These are phyloP conservation scores for Scopulariopsis brevicaulis DNA, from an alignment of 2,329 filamentous ascomycete species.

Conservation along the genomic window DNA sequence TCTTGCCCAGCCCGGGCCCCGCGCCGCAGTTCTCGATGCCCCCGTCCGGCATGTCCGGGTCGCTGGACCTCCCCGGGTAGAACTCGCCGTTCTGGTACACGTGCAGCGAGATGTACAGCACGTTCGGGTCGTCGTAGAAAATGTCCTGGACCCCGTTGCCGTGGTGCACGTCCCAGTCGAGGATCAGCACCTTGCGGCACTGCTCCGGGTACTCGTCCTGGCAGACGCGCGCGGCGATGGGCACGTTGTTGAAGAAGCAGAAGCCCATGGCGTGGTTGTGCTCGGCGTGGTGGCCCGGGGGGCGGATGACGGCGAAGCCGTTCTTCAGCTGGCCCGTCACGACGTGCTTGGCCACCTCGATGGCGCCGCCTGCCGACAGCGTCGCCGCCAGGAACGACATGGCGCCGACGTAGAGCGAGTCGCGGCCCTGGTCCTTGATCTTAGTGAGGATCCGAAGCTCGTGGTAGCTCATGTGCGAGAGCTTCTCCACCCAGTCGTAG, in stretches of 20 bases:
- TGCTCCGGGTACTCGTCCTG: conserved; percentile 67
- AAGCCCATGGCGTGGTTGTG: conserved; percentile 81
- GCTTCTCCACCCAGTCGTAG: conserved; percentile 61
- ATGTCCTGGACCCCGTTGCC: conserved; percentile 95
- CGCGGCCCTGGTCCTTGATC: conserved; percentile 49
- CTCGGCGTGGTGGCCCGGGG: conserved; percentile 92
- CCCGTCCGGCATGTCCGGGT: conserved; percentile 46
- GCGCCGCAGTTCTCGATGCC: conserved; percentile 48
- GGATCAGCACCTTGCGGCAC: conserved; percentile 81
- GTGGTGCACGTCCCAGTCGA: conserved; percentile 80
- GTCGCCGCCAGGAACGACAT: conserved; percentile 72
- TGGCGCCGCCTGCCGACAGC: conserved; percentile 82
- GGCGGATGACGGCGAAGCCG: conserved; percentile 87
- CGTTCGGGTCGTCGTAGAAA: conserved; percentile 88
- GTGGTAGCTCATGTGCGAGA: conserved; percentile 41
- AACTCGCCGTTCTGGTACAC: conserved; percentile 77
- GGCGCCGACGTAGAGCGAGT: conserved; percentile 74
- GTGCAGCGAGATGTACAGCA: conserved; percentile 91
- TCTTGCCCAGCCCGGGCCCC: conserved; percentile 44
- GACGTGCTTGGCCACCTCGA: conserved; percentile 92
- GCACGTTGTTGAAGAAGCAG: conserved; percentile 96
- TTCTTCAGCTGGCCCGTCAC: conserved; percentile 79
- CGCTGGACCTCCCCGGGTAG: conserved; percentile 62
- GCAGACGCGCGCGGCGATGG: conserved; percentile 80
- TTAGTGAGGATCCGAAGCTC: conserved; percentile 59